Percentiles rank a stretch among this genome's conserved stretches.
Evolutionary conservation across 495 filamentous ascomycete genomes (phyloP).

Genomic region (Penicillium longicatenatum): DNA sequence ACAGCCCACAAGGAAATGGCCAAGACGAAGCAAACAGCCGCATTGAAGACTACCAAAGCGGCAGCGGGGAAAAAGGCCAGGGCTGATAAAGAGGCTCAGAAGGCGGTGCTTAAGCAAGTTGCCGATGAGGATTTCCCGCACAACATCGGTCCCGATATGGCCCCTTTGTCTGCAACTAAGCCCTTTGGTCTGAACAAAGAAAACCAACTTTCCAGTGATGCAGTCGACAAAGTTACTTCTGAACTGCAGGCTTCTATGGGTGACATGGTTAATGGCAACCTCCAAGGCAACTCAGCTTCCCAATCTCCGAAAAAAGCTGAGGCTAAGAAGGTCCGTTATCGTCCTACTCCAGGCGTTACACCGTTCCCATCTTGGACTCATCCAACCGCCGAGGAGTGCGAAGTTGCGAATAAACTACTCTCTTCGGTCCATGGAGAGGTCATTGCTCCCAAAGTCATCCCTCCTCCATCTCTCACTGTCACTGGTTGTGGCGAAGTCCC

Average conservation of each 20-base stretch:
- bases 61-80: not conserved
- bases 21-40: not conserved
- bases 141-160: not conserved
- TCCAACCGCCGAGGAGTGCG: slow-evolving; percentile 73
- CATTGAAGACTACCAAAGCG: not conserved
- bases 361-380: slow-evolving; percentile 65
- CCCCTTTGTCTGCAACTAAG: not conserved
- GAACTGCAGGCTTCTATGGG: not conserved
- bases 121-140: not conserved
- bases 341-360: slow-evolving; percentile 44
- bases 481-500: slow-evolving; percentile 95
- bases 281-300: not conserved
- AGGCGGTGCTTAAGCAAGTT: not conserved
- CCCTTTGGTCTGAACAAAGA: not conserved
- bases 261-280: not conserved
- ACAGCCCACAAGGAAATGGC: not conserved
- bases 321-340: slow-evolving; percentile 30
- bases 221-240: not conserved
- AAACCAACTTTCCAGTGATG: not conserved
- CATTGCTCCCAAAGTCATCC: slow-evolving; percentile 65
- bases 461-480: slow-evolving; percentile 73
- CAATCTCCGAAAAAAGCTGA: slow-evolving; percentile 3
- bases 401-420: slow-evolving; percentile 72
- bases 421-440: slow-evolving; percentile 66
- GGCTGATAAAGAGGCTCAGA: not conserved